These are phyloP conservation scores for Aspergillus novofumigatus DNA, from an alignment of 2,329 filamentous ascomycete species.

Conservation along the genomic window DNA sequence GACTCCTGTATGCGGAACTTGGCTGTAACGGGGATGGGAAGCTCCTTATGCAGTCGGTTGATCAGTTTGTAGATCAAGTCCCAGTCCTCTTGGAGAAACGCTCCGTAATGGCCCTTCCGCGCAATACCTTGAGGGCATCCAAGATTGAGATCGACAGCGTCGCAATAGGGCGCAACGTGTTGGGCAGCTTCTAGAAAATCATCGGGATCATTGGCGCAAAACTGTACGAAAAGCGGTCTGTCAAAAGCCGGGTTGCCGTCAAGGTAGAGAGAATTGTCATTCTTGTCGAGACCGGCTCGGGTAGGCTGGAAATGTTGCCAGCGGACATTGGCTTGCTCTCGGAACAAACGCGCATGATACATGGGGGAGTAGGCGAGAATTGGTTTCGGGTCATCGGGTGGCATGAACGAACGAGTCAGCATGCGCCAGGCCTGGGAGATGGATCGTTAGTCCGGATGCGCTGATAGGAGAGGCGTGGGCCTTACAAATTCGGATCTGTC, in stretches of 20 bases:
- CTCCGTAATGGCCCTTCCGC: slow-evolving; percentile 82
- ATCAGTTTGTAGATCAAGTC: slow-evolving; percentile 78
- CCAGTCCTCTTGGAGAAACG: slow-evolving; percentile 92
- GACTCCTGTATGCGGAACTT: slow-evolving; percentile 91
- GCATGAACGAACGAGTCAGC: slow-evolving; percentile 88
- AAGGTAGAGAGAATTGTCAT: slow-evolving; percentile 52
- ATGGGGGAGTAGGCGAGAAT: slow-evolving; percentile 92
- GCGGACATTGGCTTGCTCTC: slow-evolving; percentile 71
- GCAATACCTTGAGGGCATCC: slow-evolving; percentile 97
- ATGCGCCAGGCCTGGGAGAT: slow-evolving; percentile 80
- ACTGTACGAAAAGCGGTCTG: slow-evolving; percentile 90
- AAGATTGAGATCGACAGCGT: slow-evolving; percentile 91
- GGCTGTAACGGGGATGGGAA: slow-evolving; percentile 82
- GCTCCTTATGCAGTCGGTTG: slow-evolving; percentile 70
- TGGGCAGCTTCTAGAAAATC: slow-evolving; percentile 61
- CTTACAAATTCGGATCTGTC: slow-evolving; percentile 95
- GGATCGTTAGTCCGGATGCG: slow-evolving; percentile 9
- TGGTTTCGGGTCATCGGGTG: slow-evolving; percentile 57
- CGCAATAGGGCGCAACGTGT: slow-evolving; percentile 78
- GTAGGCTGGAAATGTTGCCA: slow-evolving; percentile 74
- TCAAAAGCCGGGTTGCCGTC: slow-evolving; percentile 85
- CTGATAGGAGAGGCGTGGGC: background rate
- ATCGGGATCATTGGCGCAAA: slow-evolving; percentile 61
- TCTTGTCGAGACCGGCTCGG: slow-evolving; percentile 27
- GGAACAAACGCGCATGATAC: slow-evolving; percentile 88